These are phyloP conservation scores for Leccinellum albellum DNA, from an alignment of 768 basidiomycete genomes.

Conservation along the genomic window DNA sequence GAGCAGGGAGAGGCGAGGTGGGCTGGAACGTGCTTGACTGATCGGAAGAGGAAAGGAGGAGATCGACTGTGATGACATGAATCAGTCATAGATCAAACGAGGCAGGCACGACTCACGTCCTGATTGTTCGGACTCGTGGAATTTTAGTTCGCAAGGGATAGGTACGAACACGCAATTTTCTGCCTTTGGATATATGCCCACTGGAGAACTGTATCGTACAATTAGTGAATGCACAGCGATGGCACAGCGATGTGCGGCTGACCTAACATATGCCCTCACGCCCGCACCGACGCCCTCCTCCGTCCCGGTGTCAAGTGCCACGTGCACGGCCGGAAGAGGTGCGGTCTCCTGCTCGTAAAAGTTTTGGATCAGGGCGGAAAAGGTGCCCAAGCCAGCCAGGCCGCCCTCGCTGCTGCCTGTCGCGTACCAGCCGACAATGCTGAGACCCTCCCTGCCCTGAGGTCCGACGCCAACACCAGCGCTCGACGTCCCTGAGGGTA, in stretches of 20 bases:
- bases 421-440: constrained; percentile 88
- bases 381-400: constrained; percentile 66
- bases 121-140: constrained; percentile 79
- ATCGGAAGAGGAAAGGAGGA: constrained; percentile 58
- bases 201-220: constrained; percentile 58
- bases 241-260: constrained; percentile 15
- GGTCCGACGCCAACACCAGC: constrained; percentile 19
- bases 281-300: constrained; percentile 62
- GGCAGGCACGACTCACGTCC: constrained; percentile 56
- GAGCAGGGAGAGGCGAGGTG: constrained; percentile 56
- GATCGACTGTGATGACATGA: constrained; percentile 57
- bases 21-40: constrained; percentile 35
- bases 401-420: constrained; percentile 65
- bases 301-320: constrained; percentile 84
- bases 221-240: constrained; percentile 9
- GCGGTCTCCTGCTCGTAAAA: constrained; percentile 93
- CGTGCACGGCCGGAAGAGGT: constrained; percentile 85
- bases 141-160: constrained; percentile 81
- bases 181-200: constrained; percentile 84
- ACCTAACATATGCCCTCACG: constrained; percentile 88
- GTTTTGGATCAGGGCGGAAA: constrained; percentile 96
- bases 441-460: constrained; percentile 58
- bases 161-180: constrained; percentile 96
- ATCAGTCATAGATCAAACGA: neutral
- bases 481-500: constrained; percentile 9